phyloP scores from a whole-genome alignment of 768 basidiomycete genomes.

The Psilocybe azurescens region DNA sequence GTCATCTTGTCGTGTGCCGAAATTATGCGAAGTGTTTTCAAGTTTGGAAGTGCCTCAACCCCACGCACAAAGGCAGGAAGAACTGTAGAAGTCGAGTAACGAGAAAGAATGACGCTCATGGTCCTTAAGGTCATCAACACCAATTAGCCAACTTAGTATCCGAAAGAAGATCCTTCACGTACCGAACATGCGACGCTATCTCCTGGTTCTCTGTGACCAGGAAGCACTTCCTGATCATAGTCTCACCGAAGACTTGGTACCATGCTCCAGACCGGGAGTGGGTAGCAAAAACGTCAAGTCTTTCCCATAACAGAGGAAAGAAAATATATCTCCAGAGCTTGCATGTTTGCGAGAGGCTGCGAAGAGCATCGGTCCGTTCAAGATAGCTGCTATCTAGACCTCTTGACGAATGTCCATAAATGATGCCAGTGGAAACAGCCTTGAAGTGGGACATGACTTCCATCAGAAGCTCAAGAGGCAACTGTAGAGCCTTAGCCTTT shows the following conservation, averaged over 20 bases:
- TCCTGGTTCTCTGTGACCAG: slow-evolving; percentile 26
- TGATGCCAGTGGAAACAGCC: slow-evolving; percentile 15
- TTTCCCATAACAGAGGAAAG: slow-evolving; percentile 35
- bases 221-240: slow-evolving; percentile 30
- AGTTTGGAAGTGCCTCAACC: slow-evolving; percentile 33
- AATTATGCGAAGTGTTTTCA: slow-evolving; percentile 36
- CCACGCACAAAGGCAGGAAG: slow-evolving; percentile 32
- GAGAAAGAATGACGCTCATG: slow-evolving; percentile 33
- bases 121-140: slow-evolving; percentile 17
- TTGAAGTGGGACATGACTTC: slow-evolving; percentile 36
- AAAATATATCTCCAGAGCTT: slow-evolving; percentile 30
- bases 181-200: slow-evolving; percentile 32
- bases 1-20: slow-evolving; percentile 36
- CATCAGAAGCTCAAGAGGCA: slow-evolving; percentile 35
- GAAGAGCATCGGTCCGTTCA: slow-evolving; percentile 33
- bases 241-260: slow-evolving; percentile 27
- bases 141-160: no score
- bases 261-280: slow-evolving; percentile 22
- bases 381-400: slow-evolving; percentile 5
- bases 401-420: neutral
- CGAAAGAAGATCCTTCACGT: neutral
- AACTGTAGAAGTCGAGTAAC: slow-evolving; percentile 26
- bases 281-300: slow-evolving; percentile 34
- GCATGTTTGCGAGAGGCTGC: slow-evolving; percentile 41
- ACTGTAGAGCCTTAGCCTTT: slow-evolving; percentile 23